Evolutionary conservation across 208 protist species (phyloP).

Genomic region (Angomonas desouzai): DNA sequence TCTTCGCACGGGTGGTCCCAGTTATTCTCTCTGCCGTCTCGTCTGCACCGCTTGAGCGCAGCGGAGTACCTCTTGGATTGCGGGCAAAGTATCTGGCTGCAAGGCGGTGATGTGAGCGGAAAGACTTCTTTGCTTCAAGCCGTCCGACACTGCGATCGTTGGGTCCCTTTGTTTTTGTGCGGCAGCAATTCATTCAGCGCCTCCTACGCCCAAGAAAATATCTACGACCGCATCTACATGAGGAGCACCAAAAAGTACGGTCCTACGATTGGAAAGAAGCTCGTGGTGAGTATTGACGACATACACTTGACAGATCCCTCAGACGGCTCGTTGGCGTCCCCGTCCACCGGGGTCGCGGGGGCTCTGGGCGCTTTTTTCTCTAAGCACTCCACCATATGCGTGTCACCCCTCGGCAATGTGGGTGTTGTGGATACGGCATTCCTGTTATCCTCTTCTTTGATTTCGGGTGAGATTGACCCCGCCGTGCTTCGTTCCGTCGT

Average conservation of each 20-base stretch:
- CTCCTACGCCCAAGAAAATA: conserved; percentile 49
- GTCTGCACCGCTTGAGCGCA: conserved; percentile 38
- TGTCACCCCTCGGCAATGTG: conserved; percentile 49
- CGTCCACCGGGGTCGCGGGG: conserved; percentile 19
- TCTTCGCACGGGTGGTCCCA: conserved; percentile 47
- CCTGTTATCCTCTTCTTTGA: conserved; percentile 22
- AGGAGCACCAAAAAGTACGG: conserved; percentile 49
- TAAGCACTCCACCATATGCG: conserved; percentile 55
- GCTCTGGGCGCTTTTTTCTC: conserved; percentile 66
- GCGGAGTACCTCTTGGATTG: conserved; percentile 74
- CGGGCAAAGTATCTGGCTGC: conserved; percentile 66
- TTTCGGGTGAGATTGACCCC: conserved; percentile 16
- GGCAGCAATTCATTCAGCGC: conserved; percentile 42
- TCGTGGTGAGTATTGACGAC: conserved; percentile 87
- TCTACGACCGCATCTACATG: conserved; percentile 38
- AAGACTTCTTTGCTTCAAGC: conserved; percentile 71
- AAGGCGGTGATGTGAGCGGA: conserved; percentile 41
- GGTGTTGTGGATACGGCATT: conserved; percentile 64
- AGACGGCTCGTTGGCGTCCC: conserved; percentile 16
- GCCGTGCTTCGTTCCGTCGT: conserved; percentile 30
- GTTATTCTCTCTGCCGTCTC: conserved; percentile 56
- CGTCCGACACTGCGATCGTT: conserved; percentile 46
- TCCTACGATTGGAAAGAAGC: conserved; percentile 49
- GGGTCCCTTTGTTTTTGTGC: conserved; percentile 49
- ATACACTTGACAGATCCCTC: conserved; percentile 45